Evolutionary conservation across 2,329 filamentous ascomycete genomes (phyloP).

Genomic region (Myriosclerotinia curreyana): DNA sequence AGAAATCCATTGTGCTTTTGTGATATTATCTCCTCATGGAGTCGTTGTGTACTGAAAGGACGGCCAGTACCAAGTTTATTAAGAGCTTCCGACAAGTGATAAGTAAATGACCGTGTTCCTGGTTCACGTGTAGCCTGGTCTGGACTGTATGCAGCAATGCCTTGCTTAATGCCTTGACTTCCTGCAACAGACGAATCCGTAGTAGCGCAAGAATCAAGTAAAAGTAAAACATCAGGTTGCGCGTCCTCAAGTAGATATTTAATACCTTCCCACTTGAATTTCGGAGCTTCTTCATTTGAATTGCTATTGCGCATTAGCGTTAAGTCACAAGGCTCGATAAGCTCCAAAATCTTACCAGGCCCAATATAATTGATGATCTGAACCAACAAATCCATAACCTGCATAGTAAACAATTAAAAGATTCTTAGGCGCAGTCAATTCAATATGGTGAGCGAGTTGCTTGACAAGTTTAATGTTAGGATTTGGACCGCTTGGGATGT

Average conservation of each 20-base stretch:
- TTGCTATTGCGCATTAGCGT: conserved; percentile 50
- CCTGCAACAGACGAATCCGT: conserved; percentile 50
- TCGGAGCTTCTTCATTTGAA: conserved; percentile 55
- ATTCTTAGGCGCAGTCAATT: conserved; percentile 56
- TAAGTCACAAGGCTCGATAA: conserved; percentile 31
- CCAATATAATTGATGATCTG: conserved; percentile 63
- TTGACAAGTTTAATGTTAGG: conserved; percentile 60
- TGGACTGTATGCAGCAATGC: conserved; percentile 57
- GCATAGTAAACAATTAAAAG: conserved; percentile 64
- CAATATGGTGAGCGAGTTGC: conserved; percentile 58
- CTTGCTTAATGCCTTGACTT: conserved; percentile 58
- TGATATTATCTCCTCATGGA: conserved; percentile 53
- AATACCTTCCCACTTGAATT: conserved; percentile 62
- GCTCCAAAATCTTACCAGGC: conserved; percentile 54
- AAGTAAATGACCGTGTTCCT: conserved; percentile 56
- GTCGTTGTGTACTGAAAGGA: conserved; percentile 55
- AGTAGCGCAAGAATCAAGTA: conserved; percentile 61
- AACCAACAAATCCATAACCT: conserved; percentile 57
- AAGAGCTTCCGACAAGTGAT: conserved; percentile 54
- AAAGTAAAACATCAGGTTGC: conserved; percentile 59
- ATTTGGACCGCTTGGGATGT: conserved; percentile 57
- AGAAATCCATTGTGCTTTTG: conserved; percentile 42
- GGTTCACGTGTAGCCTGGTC: conserved; percentile 49
- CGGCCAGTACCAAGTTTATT: conserved; percentile 50
- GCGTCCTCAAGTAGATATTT: conserved; percentile 61